These are phyloP conservation scores for Leersia perrieri DNA, from an alignment of 176 grass and related monocot genomes.

Conservation along the genomic window DNA sequence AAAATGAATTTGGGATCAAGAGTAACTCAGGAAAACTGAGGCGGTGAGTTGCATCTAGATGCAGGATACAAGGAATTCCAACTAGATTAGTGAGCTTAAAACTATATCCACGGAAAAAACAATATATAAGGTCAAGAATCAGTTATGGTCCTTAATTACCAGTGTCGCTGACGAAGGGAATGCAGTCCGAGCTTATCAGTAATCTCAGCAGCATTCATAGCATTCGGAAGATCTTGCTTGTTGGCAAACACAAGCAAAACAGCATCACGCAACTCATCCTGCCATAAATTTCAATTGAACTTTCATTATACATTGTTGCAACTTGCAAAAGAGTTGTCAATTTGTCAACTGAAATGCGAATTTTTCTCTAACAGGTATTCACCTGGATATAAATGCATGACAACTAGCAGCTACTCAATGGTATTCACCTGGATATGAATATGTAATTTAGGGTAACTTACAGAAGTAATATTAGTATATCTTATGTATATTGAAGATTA, in stretches of 20 bases:
- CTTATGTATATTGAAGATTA: no score
- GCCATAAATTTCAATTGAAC: neutral
- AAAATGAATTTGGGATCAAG: neutral
- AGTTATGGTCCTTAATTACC: slow-evolving; percentile 22
- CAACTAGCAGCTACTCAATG: no score
- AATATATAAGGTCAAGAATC: neutral
- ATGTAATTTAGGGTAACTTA: no score
- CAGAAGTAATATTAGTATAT: no score
- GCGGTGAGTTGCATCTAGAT: neutral
- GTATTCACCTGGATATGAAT: no score
- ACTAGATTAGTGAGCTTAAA: neutral
- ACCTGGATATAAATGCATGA: no score
- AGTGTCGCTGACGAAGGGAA: slow-evolving; percentile 44
- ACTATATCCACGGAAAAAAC: neutral
- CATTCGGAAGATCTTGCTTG: slow-evolving; percentile 55
- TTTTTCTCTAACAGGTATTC: no score
- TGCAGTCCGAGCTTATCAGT: slow-evolving; percentile 43
- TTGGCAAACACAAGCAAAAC: slow-evolving; percentile 49
- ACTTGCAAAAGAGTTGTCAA: neutral
- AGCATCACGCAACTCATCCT: slow-evolving; percentile 49
- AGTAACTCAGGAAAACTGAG: neutral
- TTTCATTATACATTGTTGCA: neutral
- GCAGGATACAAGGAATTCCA: neutral
- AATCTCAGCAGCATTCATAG: slow-evolving; percentile 49
- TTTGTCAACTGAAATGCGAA: neutral